These are phyloP conservation scores for Citrus hindsii DNA, from an alignment of 345 rosid species.

Conservation along the genomic window DNA sequence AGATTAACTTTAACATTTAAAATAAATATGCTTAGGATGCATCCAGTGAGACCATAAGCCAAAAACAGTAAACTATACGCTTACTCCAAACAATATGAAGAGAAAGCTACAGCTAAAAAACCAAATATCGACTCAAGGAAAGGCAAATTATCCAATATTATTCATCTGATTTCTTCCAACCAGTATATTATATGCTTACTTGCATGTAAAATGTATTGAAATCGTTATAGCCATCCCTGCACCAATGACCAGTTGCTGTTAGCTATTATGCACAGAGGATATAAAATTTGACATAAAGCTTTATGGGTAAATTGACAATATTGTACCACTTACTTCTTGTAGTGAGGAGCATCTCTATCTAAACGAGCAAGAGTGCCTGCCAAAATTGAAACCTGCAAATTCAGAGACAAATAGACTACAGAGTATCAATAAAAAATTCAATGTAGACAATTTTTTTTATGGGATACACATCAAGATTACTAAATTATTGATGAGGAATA, in stretches of 20 bases:
- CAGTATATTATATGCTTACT: slow-evolving; percentile 44
- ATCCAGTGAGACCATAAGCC: neutral
- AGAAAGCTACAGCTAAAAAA: neutral
- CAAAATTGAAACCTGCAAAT: slow-evolving; percentile 84
- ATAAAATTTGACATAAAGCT: neutral
- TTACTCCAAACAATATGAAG: neutral
- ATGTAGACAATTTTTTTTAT: neutral
- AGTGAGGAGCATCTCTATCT: slow-evolving; percentile 95
- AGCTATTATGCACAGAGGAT: neutral
- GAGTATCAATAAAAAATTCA: slow-evolving; percentile 5
- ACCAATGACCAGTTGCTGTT: slow-evolving; percentile 29
- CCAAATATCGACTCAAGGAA: neutral
- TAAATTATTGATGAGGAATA: neutral
- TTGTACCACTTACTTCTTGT: slow-evolving; percentile 54
- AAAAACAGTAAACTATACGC: neutral
- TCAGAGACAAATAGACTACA: slow-evolving; percentile 12
- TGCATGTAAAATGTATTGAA: slow-evolving; percentile 98
- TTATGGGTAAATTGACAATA: neutral
- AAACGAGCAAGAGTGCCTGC: slow-evolving; percentile 95
- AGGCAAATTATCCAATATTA: neutral
- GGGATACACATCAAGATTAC: neutral
- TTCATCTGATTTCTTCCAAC: neutral
- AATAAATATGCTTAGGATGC: neutral
- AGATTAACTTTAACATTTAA: too few relatives aligned
- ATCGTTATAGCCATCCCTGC: slow-evolving; percentile 98